Percentiles rank a stretch among this genome's conserved stretches.
phyloP scores from a whole-genome alignment of 202 grass and related monocot genomes.

The Carex sylvatica region DNA sequence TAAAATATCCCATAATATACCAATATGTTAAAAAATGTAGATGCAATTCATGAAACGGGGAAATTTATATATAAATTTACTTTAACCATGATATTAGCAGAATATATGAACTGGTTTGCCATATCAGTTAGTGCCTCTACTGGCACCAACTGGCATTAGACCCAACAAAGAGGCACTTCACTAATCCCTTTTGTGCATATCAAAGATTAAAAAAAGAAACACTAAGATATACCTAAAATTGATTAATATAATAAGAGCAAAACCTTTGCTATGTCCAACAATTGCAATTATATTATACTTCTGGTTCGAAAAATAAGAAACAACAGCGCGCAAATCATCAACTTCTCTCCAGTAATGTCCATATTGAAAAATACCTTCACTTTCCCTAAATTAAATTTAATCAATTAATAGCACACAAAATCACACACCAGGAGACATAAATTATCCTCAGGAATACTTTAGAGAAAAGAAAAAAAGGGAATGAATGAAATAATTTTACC shows the following conservation, averaged over 20 bases:
- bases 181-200: background rate
- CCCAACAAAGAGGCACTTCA: background rate
- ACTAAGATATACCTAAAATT: background rate
- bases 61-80: background rate
- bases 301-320: conserved; percentile 56
- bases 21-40: background rate
- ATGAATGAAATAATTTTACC: conserved; percentile 36
- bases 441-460: background rate
- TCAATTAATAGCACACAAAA: background rate
- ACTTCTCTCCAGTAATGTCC: conserved; percentile 78
- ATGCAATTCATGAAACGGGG: background rate
- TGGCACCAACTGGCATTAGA: background rate
- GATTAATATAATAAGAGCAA: background rate
- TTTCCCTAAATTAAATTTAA: conserved; percentile 50
- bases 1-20: conserved; percentile 26
- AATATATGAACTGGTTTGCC: background rate
- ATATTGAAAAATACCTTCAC: conserved; percentile 71
- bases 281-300: conserved; percentile 69
- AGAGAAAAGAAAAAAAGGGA: background rate
- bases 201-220: background rate
- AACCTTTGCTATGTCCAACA: conserved; percentile 93
- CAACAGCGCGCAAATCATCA: conserved; percentile 56
- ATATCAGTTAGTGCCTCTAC: background rate
- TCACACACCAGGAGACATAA: background rate
- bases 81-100: background rate